These are phyloP conservation scores for Crithidia bombi DNA, from an alignment of 208 protist species.

Conservation along the genomic window DNA sequence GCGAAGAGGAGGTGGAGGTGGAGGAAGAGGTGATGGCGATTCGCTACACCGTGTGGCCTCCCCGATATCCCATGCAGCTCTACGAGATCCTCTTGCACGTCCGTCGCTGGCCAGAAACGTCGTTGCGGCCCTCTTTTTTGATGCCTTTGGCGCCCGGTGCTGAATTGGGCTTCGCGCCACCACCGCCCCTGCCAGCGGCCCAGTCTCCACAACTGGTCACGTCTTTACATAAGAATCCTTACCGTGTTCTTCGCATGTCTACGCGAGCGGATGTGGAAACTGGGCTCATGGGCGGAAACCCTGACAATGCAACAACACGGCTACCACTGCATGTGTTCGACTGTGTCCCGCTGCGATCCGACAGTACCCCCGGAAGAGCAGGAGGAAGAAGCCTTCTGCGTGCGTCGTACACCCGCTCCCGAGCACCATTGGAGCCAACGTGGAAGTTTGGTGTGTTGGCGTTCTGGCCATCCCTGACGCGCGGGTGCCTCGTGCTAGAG, in stretches of 20 bases:
- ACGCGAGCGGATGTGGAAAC: constrained; percentile 11
- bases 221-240: no score
- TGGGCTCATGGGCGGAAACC: not conserved
- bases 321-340: not conserved
- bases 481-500: not conserved
- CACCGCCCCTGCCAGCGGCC: not conserved
- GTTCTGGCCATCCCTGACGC: constrained; percentile 5
- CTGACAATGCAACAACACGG: not conserved
- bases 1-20: not conserved
- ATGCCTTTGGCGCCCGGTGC: not conserved
- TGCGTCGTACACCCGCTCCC: not conserved
- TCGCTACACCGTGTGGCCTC: not conserved
- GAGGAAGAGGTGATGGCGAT: not conserved
- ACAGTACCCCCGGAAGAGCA: no score
- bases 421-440: not conserved
- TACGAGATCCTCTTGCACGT: constrained; percentile 7
- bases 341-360: constrained; percentile 1
- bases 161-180: not conserved
- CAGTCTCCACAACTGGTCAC: no score
- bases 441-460: not conserved
- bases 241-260: constrained; percentile 3
- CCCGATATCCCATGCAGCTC: not conserved
- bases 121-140: not conserved
- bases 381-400: not conserved
- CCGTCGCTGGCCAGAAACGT: not conserved